Base-by-base conservation (phyloP, 2,329 filamentous ascomycete species). In the Ophiostoma triangulosporum region DNA sequence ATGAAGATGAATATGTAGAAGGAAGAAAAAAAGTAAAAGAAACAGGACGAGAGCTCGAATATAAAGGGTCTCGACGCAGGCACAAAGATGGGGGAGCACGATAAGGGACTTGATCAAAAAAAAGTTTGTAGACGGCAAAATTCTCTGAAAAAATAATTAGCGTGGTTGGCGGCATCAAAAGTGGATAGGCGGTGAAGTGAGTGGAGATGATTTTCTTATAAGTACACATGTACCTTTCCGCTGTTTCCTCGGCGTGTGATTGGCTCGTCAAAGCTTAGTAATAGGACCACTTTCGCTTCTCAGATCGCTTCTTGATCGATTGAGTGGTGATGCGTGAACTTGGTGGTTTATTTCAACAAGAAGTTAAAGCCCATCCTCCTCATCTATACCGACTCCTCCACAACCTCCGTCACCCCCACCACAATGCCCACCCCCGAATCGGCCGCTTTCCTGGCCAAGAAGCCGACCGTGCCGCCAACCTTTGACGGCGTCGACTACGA, bases 401-500 rank as follows among this genome's bases (percentile, higher is more conserved):
- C 5, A n/a, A 14, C 36, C 31, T n/a, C 7, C 7, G 12, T 27
- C 15, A 35, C 36, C 26, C 27, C 32, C 24, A 12, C 4, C 62
- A 70, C 64, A 61, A 91, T 91, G 83, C 87, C 87, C 62, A 91
- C 85, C 24, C 85, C 87, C 68, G 86, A 93, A 69, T 91, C 87
- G 64, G 81, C 77, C 63, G 76, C 80, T 65, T 93, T 91, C 74
- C 80, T 88, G 70, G 84, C 84, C 61, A 84, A 86, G 72, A 93
- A 93, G 76, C 87, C 88, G 57, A 81, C 77, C 59, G 88, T 93
- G 54, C 76, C 86, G 58, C 84, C 87, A 33, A 89, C 84, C 56
- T 93, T 93, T 68, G 86, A 89, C 64, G 87, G 87, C 61, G 87
- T 93, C 65, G 84, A 91, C 73, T 93, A 84, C 73, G 83, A 90